Conservation (phyloP, 2,329 filamentous ascomycete genomes). For the Nannizziopsis barbatae region DNA sequence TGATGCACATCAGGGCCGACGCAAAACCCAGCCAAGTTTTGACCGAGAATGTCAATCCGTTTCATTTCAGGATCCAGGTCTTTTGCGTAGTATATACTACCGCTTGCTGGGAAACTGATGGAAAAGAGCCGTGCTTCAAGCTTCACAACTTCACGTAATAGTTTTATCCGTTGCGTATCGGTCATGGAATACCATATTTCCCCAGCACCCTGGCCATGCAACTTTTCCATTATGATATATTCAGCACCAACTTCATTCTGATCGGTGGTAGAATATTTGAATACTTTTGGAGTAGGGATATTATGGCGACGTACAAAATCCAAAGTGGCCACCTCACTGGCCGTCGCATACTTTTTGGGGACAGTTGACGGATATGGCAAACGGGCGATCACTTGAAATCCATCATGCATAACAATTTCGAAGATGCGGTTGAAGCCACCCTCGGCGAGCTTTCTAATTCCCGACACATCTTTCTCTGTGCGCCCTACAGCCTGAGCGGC, state of each 20-base stretch:
- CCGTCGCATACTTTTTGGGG: constrained; percentile 20
- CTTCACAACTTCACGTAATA: constrained; percentile 21
- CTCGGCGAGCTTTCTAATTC: constrained; percentile 27
- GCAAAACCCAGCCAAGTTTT: neutral
- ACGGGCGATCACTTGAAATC: constrained; percentile 22
- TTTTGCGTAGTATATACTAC: constrained; percentile 20
- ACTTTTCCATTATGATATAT: constrained; percentile 12
- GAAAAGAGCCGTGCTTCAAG: constrained; percentile 19
- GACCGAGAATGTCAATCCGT: neutral
- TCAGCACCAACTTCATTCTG: constrained; percentile 2
- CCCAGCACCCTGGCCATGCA: neutral
- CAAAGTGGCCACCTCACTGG: constrained; percentile 29
- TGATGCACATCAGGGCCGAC: constrained; percentile 2
- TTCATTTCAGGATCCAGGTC: constrained; percentile 1
- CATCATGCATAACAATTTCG: constrained; percentile 20
- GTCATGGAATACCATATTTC: constrained; percentile 1
- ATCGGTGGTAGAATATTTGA: constrained; percentile 16
- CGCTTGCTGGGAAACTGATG: constrained; percentile 27
- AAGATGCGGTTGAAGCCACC: constrained; percentile 30
- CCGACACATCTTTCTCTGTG: constrained; percentile 12
- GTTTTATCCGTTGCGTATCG: constrained; percentile 9
- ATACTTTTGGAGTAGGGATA: constrained; percentile 20
- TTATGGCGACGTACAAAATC: constrained; percentile 21
- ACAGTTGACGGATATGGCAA: constrained; percentile 26
- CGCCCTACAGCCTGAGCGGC: neutral